phyloP scores from a whole-genome alignment of 1,284 basidiomycete species.

The Cerioporus squamosus region DNA sequence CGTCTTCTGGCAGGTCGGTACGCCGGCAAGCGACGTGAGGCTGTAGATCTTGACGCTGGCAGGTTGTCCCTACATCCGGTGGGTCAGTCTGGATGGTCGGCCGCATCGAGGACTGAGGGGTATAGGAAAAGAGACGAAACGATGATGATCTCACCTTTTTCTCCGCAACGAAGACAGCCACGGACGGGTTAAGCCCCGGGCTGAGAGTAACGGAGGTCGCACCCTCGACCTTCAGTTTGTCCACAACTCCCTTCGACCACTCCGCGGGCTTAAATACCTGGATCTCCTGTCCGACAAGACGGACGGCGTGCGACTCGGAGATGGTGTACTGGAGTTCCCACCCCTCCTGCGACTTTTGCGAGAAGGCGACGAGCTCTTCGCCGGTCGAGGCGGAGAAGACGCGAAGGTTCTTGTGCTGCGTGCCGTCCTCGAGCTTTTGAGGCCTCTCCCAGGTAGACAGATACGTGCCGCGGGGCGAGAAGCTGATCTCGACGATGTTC shows the following conservation, averaged over 20 bases:
- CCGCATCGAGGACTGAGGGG: neutral
- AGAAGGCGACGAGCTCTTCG: conserved; percentile 80
- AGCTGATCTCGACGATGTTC: conserved; percentile 83
- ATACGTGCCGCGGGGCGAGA: conserved; percentile 93
- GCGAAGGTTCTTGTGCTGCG: conserved; percentile 87
- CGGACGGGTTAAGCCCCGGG: conserved; percentile 81
- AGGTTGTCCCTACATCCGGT: conserved; percentile 73
- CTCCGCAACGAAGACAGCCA: conserved; percentile 93
- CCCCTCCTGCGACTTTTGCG: conserved; percentile 82
- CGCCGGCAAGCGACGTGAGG: conserved; percentile 63
- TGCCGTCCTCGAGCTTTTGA: conserved; percentile 79
- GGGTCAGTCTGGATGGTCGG: neutral
- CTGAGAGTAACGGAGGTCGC: conserved; percentile 78
- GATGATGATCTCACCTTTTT: conserved; percentile 68
- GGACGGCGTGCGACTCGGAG: conserved; percentile 87
- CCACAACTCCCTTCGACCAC: conserved; percentile 78
- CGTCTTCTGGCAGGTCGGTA: conserved; percentile 81
- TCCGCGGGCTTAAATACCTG: conserved; percentile 87
- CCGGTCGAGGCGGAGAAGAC: conserved; percentile 85
- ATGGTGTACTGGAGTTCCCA: conserved; percentile 94
- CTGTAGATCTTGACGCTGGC: conserved; percentile 88
- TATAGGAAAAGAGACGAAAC: too few relatives aligned
- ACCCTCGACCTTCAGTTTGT: conserved; percentile 84
- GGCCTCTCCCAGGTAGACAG: conserved; percentile 95
- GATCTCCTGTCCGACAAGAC: conserved; percentile 84